Evolutionary conservation across 306 rosid species (phyloP), one percentile per base, ranked within the genome.

Genomic region (Dicorynia guianensis): DNA sequence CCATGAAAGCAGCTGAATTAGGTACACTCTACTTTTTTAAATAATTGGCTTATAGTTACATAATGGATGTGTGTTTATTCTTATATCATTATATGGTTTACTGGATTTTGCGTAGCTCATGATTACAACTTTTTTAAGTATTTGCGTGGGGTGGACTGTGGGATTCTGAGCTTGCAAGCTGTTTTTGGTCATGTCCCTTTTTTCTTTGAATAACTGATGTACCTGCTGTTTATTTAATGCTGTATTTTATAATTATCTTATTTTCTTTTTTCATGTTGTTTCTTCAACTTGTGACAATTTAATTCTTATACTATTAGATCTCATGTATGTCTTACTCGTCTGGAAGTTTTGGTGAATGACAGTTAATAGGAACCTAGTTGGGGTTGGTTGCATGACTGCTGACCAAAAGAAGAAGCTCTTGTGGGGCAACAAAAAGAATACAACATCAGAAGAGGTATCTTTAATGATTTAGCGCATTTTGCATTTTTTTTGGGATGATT

Each of bases 331-430:
- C 18, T 36, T 83, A 78, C 53, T 81, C 19, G 38, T 55, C 46
- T 71, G 39, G 75, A 67, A 44, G 56, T 67, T 80, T 63, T 78
- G 76, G 55, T 83, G 77, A 69, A 40, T 80, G 71, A 20, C 84
- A 96, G 99, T 92, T 62, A 96, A 96, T 79, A 90, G 58, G 84
- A 96, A 92, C 82, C 89, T 92, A 73, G 86, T 75, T 56, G 93
- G 98, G 40, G 90, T 61, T 62, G 87, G 89, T 68, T 78, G 74
- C 84, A 79, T 92, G 97, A 90, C 98, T 76, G 69, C 98, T 69
- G 99, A 96, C 79, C 98, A 92, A 79, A 96, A 96, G 93, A 96
- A 96, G 93, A 96, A 96, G 87, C 86, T 96, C 74, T 73, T 96
- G 85, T 96, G 99, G 99, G 98, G 98, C 13, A 77, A 79, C 86